Evolutionary conservation across 495 filamentous ascomycete species (phyloP).

Genomic region (Podospora sp.): DNA sequence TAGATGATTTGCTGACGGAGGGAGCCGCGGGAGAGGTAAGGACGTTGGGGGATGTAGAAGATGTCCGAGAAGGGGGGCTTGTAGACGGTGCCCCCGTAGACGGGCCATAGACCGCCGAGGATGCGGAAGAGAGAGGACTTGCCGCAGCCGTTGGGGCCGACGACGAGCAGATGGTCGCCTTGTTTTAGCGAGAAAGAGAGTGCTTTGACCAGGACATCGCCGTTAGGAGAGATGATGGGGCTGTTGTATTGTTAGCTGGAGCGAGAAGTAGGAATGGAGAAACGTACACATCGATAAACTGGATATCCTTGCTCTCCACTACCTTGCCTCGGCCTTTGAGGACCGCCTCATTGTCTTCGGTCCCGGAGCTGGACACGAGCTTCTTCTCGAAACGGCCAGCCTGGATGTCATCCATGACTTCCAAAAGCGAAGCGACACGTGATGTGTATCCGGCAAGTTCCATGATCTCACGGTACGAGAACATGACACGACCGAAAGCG

Average conservation of each 20-base stretch:
- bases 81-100: slow-evolving; percentile 89
- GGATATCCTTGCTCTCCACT: slow-evolving; percentile 77
- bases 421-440: slow-evolving; percentile 81
- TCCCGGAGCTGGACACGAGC: slow-evolving; percentile 83
- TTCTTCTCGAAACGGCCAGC: slow-evolving; percentile 93
- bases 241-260: slow-evolving; percentile 23
- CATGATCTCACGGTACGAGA: slow-evolving; percentile 94
- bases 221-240: slow-evolving; percentile 97
- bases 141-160: slow-evolving; percentile 95
- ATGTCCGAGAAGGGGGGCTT: slow-evolving; percentile 89
- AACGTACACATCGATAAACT: slow-evolving; percentile 75
- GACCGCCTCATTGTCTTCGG: slow-evolving; percentile 74
- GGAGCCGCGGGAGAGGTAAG: slow-evolving; percentile 85
- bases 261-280: background rate
- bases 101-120: slow-evolving; percentile 96
- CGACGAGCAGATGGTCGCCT: slow-evolving; percentile 89
- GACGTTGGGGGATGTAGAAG: slow-evolving; percentile 97
- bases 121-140: slow-evolving; percentile 96
- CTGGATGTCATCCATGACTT: slow-evolving; percentile 93
- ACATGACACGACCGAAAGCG: slow-evolving; percentile 96
- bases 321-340: slow-evolving; percentile 77
- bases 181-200: slow-evolving; percentile 84
- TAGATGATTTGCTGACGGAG: slow-evolving; percentile 96
- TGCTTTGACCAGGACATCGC: slow-evolving; percentile 81
- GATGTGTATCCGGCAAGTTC: slow-evolving; percentile 96